phyloP scores from a whole-genome alignment of 2,329 filamentous ascomycete genomes.

The Aspergillus ibericus region DNA sequence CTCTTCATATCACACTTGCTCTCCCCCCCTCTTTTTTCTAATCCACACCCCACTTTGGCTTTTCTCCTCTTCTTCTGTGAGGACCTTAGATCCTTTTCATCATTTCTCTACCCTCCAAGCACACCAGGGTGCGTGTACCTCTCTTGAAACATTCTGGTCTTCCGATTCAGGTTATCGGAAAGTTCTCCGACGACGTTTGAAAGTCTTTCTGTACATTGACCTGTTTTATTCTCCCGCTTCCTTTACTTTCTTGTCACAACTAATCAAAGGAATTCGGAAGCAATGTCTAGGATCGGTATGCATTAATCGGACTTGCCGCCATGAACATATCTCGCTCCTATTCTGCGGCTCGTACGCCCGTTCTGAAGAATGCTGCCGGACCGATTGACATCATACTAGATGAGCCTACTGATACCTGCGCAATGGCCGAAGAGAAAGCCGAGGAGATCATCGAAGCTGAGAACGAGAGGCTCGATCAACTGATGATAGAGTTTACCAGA shows the following conservation, averaged over 20 bases:
- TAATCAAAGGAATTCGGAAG: background rate
- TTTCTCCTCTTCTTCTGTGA: background rate
- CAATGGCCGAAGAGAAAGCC: slow-evolving; percentile 13
- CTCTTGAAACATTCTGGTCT: background rate
- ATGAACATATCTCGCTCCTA: slow-evolving; percentile 5
- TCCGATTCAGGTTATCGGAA: background rate
- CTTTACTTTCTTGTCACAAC: background rate
- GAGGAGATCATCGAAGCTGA: slow-evolving; percentile 13
- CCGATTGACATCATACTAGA: slow-evolving; percentile 15
- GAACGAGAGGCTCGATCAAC: slow-evolving; percentile 11
- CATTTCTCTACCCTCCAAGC: background rate
- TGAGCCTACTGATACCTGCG: background rate
- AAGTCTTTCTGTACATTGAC: background rate
- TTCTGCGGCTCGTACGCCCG: background rate
- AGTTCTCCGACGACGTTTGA: background rate
- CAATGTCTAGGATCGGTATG: background rate
- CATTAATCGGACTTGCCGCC: background rate
- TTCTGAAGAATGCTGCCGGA: background rate
- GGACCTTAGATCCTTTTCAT: background rate
- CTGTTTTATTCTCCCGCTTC: background rate
- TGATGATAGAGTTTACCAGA: slow-evolving; percentile 19
- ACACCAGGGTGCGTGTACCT: background rate
- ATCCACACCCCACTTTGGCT: background rate
- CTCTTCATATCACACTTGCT: too few species aligned
- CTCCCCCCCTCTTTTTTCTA: background rate